Conservation (phyloP, 1,284 basidiomycete genomes). For the Stygiomarasmius scandens region DNA sequence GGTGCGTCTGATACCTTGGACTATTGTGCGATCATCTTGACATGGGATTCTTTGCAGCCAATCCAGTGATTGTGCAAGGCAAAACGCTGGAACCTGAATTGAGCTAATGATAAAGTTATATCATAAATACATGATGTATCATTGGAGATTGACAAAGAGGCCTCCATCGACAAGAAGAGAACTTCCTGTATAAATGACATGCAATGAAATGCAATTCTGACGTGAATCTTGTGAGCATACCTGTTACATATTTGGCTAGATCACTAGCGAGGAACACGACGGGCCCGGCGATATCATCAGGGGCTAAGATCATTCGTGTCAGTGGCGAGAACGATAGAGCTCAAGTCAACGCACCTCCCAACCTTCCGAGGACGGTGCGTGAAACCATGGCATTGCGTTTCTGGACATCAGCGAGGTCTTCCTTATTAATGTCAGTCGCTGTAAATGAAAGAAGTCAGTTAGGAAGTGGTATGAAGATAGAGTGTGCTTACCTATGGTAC, state of each 20-base stretch:
- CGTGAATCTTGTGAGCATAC: constrained; percentile 23
- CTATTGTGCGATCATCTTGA: background rate
- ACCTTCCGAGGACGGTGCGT: constrained; percentile 67
- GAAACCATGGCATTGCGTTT: constrained; percentile 72
- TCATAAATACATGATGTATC: constrained; percentile 5
- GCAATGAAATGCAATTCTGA: background rate
- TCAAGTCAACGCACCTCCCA: constrained; percentile 52
- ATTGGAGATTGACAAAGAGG: constrained; percentile 80
- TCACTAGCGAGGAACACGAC: constrained; percentile 79
- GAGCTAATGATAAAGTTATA: background rate
- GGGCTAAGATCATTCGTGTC: constrained; percentile 38
- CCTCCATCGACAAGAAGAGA: constrained; percentile 79
- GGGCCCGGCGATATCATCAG: constrained; percentile 78
- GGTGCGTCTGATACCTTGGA: background rate
- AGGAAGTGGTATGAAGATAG: background rate
- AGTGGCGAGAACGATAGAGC: background rate
- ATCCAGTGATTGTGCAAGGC: constrained; percentile 52
- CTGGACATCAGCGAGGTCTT: constrained; percentile 63
- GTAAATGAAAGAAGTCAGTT: background rate
- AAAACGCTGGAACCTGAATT: constrained; percentile 36
- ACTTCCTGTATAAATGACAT: constrained; percentile 27
- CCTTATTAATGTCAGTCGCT: constrained; percentile 74
- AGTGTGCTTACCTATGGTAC: constrained; percentile 57
- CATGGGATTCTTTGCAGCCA: constrained; percentile 31
- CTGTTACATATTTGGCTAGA: constrained; percentile 75